Evolutionary conservation across 176 grass and related monocot species (phyloP), one percentile per base, ranked within the genome.

Genomic region (Phoenix roebelenii): DNA sequence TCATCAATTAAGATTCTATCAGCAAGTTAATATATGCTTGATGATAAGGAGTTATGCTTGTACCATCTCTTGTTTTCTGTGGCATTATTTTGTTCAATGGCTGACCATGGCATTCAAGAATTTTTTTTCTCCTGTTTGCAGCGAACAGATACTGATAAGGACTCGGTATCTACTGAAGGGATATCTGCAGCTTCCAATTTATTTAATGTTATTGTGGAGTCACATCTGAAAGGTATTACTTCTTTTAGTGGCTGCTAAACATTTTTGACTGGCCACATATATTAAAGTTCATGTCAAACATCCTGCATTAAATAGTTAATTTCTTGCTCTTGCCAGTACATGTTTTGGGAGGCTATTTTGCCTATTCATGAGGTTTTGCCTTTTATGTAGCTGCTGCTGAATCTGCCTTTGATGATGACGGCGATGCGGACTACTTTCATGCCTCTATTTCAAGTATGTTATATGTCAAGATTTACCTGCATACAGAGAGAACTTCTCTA

Each of bases 391-490:
- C 92, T 82, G 92, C 92, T 80, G 84, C 87, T 75, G 87, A 90
- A 72, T 91, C 92, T 79, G 92, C 87, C 54, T 91, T 85, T 25
- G 92, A 91, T 79, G 92, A 97, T 80, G 52, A 78, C 50, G 78
- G 84, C 66, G 72, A 91, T 58, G 80, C 75, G 4, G 87, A 97
- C 59, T 97, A 97, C 74, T 91, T 97, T 73, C 92, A 97, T 85
- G 92, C 83, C 72, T 97, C 92, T 80, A 74, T 97, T 56, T 91
- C 92, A 69, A 97, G 92, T 97, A 90, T 71, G 91, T 70, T 14
- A 30, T 30, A 6, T 44, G 35, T 44, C 35, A 44, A 44, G 35
- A 44, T 14, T 44, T 3, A 44, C 35, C 35, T 2, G 10, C 35
- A 44, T 14, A 14, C 35, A 44, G 10, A 44, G 35, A 44, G 2